A percentile compares a stretch with the other conserved stretches of the same genome.
Conservation (phyloP, 2,329 filamentous ascomycete species). For the Colletotrichum shisoi region DNA sequence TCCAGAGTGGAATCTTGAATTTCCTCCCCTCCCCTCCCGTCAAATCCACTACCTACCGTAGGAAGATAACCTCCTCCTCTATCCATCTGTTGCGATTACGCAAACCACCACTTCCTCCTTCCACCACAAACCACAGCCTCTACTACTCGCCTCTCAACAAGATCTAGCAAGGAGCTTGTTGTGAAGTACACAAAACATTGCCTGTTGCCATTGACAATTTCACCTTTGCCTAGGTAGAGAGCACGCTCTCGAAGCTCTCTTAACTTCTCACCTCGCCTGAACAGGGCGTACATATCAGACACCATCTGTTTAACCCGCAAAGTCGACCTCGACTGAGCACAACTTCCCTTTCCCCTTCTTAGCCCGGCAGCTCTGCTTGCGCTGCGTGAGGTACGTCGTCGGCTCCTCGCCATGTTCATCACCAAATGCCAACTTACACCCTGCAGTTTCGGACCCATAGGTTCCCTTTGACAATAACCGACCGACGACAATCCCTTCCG, state of each 20-base stretch:
- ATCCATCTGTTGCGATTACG: conserved; percentile 28
- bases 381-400: conserved; percentile 76
- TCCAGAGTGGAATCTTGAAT: conserved; percentile 40
- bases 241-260: conserved; percentile 23
- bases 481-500: conserved; percentile 66
- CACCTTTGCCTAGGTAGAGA: conserved; percentile 40
- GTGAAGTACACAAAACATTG: conserved; percentile 16
- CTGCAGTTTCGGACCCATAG: conserved; percentile 57
- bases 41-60: conserved; percentile 38
- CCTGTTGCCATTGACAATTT: conserved; percentile 36
- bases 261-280: conserved; percentile 45
- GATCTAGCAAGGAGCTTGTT: conserved; percentile 21
- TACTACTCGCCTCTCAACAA: conserved; percentile 21
- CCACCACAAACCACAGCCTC: conserved; percentile 11
- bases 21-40: conserved; percentile 36
- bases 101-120: not conserved
- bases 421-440: conserved; percentile 43
- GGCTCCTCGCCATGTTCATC: not conserved
- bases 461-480: conserved; percentile 60
- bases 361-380: conserved; percentile 83
- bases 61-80: conserved; percentile 34
- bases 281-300: conserved; percentile 44
- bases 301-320: conserved; percentile 43
- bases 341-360: conserved; percentile 49
- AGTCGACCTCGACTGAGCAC: conserved; percentile 60